Base-by-base conservation (phyloP, 2,329 filamentous ascomycete genomes). In the Nemania bipapillata region DNA sequence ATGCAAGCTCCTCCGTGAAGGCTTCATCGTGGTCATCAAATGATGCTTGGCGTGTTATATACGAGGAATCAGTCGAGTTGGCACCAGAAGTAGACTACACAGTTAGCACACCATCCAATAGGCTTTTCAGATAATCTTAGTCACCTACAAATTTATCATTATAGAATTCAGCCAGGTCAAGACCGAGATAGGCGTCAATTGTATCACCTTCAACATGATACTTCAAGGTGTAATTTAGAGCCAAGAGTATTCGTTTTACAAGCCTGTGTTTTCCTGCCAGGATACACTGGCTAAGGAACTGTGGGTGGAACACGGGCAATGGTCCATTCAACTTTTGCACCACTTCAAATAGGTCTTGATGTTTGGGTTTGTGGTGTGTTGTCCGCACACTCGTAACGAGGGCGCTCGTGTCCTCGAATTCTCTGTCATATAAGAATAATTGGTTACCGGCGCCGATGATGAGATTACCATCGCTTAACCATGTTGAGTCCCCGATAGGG, bases 381-480 rank as follows among this genome's bases (percentile, higher is more conserved):
- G 87, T 76, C 20, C 85, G 81, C 50, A 86, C 74, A 55, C 81
- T 81, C 3, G 86, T 84, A 20, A 90, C 84, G 9, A 92, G 80
- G 8, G 87, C 85, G 67, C 89, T 86, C 0, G 86, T 86, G 5
- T 87, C 83, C 63, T 90, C 86, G 26, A 97, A 88, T n/a, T 88
- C 84, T 68, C 94, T 89, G 74, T 93, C 92, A 76, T 94, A 91
- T 6, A 97, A 85, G 78, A 97, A 94, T 12, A 99, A 84, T 77
- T 97, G 94, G 77, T 97, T 97, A 0, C 96, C 96, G 7, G 94
- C 90, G 0, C 94, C 94, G 64, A 98, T 90, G 5, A 97, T 90
- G 12, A 99, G 85, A 75, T 94, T 90, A 0, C 94, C 95, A 75
- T 92, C 90, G 30, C 90, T 89, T 12, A 97, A 83, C 96, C 96